These are phyloP conservation scores for Myochromella boudieri DNA, from an alignment of 768 basidiomycete genomes.

Conservation along the genomic window DNA sequence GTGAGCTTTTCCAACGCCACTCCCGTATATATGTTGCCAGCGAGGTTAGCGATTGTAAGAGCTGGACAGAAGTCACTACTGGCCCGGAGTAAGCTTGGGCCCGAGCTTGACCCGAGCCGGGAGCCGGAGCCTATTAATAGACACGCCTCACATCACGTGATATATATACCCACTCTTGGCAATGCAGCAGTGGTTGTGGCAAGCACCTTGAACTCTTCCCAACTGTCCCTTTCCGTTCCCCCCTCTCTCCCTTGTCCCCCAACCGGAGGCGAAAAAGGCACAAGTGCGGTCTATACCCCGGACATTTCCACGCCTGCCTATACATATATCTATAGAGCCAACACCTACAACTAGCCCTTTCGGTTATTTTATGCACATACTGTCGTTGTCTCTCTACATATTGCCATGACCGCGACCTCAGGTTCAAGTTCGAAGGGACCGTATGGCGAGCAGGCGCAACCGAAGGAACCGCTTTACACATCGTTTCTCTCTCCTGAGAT, in stretches of 20 bases:
- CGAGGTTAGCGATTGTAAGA: too few relatives aligned
- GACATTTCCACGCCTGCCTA: too few relatives aligned
- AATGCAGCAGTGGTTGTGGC: too few relatives aligned
- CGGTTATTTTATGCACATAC: conserved; percentile 15
- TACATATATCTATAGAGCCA: conserved; percentile 4
- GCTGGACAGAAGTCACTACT: too few relatives aligned
- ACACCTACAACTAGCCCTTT: too few relatives aligned
- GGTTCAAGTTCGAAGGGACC: conserved; percentile 5
- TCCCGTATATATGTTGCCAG: too few relatives aligned
- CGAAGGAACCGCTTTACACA: conserved; percentile 8
- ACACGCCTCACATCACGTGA: conserved; percentile 3
- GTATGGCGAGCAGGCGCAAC: not conserved
- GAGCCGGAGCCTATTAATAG: not conserved
- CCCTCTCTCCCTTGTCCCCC: conserved; percentile 3
- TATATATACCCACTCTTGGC: too few relatives aligned
- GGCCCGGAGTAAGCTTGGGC: too few relatives aligned
- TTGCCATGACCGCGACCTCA: conserved; percentile 11
- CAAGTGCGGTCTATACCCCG: conserved; percentile 15
- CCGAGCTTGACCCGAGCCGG: not conserved
- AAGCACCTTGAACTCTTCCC: too few relatives aligned
- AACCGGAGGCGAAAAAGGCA: too few relatives aligned
- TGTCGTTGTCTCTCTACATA: conserved; percentile 6
- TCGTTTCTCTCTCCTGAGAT: conserved; percentile 37
- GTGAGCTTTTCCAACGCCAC: too few relatives aligned
- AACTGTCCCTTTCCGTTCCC: conserved; percentile 6